A percentile compares a stretch with the other conserved stretches of the same genome.
These are phyloP conservation scores for Artemisia argyi DNA, from an alignment of 129 eudicot species.

Conservation along the genomic window DNA sequence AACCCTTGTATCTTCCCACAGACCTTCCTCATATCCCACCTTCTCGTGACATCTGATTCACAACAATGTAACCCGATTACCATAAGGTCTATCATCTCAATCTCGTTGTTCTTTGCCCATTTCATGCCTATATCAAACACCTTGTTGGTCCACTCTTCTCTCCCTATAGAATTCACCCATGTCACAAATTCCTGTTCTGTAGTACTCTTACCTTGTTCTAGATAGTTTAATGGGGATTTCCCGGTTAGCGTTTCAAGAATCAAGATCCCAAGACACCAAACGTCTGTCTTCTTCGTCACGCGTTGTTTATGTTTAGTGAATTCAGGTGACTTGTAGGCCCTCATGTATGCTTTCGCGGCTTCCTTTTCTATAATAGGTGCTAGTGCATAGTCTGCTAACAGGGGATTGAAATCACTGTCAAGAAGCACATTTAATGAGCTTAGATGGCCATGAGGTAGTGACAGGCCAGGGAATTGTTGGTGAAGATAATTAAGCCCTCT, in stretches of 20 bases:
- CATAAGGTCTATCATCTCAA: slow-evolving; percentile 51
- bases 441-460: slow-evolving; percentile 73
- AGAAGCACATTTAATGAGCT: slow-evolving; percentile 67
- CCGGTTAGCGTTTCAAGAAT: slow-evolving; percentile 61
- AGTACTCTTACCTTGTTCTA: slow-evolving; percentile 43
- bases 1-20: slow-evolving; percentile 50
- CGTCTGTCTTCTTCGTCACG: slow-evolving; percentile 52
- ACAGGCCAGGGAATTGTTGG: slow-evolving; percentile 42
- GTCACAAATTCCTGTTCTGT: slow-evolving; percentile 43
- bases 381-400: slow-evolving; percentile 50
- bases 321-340: slow-evolving; percentile 70
- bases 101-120: slow-evolving; percentile 29
- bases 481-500: slow-evolving; percentile 56
- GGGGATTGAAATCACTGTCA: slow-evolving; percentile 37
- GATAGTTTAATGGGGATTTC: slow-evolving; percentile 44
- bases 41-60: slow-evolving; percentile 36
- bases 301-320: slow-evolving; percentile 34
- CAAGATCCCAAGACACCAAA: slow-evolving; percentile 66
- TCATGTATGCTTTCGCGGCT: slow-evolving; percentile 50
- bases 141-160: slow-evolving; percentile 52
- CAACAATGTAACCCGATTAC: slow-evolving; percentile 60
- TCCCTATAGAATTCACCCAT: slow-evolving; percentile 52
- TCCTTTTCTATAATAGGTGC: slow-evolving; percentile 47
- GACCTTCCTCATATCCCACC: slow-evolving; percentile 49
- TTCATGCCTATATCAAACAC: slow-evolving; percentile 62